Base-by-base conservation (phyloP, 306 rosid species). In the Hippophae tibetana region DNA sequence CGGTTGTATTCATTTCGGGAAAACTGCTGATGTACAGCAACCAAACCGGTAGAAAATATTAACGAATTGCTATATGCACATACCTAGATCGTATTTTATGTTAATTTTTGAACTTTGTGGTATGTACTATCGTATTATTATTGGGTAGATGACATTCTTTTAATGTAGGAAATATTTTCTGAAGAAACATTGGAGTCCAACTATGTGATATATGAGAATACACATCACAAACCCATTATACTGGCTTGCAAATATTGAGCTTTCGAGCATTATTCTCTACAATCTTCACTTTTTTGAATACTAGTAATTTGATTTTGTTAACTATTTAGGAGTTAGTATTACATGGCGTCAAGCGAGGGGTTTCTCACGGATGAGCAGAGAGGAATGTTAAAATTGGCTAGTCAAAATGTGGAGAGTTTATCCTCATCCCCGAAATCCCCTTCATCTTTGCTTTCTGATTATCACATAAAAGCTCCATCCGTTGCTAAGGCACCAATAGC, bases 351-450 rank as follows among this genome's bases (percentile, higher is more conserved):
- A 11, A 58, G 66, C 7, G 96, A 92, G 82, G 99, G 99, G 57
- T 88, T 92, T 74, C 78, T 92, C 70, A 92, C 99, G 0, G 74
- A 85, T 43, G 88, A 82, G 69, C 99, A 92, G 90, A 78, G 99
- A 80, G 89, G 88, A 57, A 60, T 56, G 64, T 59, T 92, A 54
- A 88, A 87, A 72, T 60, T 83, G 64, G 99, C 99, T 0, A 73
- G 85, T 63, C 76, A 79, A 54, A 88, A 92, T 85, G 76, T 68
- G 47, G 99, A 92, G 62, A 66, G 23, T 80, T 66, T 92, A 58
- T 83, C 99, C 5, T 85, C 93, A 0, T 92, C 99, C 3, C 99
- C 99, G 5, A 92, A 92, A 56, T 92, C 99, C 6, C 99, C 95
- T 1, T 64, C 87, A 13, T 71, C 88, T 3, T 77, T 83, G 68